Base-by-base conservation (phyloP, 2,329 filamentous ascomycete genomes). In the Phaeosphaeriaceae sp. region DNA sequence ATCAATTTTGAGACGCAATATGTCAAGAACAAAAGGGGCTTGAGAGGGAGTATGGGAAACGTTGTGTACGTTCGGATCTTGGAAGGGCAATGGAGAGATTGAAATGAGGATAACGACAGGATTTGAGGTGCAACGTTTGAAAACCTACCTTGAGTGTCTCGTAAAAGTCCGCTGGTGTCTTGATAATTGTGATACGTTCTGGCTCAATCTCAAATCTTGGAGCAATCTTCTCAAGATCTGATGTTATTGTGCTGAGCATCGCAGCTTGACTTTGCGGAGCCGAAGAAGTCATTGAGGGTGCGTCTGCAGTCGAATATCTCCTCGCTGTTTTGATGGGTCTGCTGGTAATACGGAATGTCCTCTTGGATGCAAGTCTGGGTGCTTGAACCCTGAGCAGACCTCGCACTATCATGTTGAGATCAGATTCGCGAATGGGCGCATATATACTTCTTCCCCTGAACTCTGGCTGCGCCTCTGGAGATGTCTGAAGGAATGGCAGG, bases 181-280 rank as follows among this genome's bases (percentile, higher is more conserved):
- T 85, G 13, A 99, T 78, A 20, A 99, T 89, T 11, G 85, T 84
- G 50, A 99, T 90, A 57, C 94, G 88, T 5, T 91, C 91, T 1
- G 92, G 91, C 24, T 88, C 82, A 24, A 99, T 84, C 73, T 93
- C 91, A 68, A 99, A 97, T 46, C 91, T 89, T n/a, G 95, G 95
- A 3, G 93, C 91, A 63, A 98, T 87, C 68, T 86, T 90, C 76
- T 99, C 95, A 60, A 99, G 81, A 76, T 99, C 93, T 45, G 83
- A 82, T 13, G 86, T 89, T 54, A 91, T 83, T 15, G 82, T 82
- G 17, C 84, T 86, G 49, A 91, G 77, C 70, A 84, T 81, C 9
- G 82, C 81, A 33, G 68, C 79, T 78, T 73, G 86, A 76, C 73
- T 91, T 61, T 69, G 79, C 46, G 74, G 67, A 57, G 65, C 54